These are phyloP conservation scores for Daldinia loculata DNA, from an alignment of 495 filamentous ascomycete species.

Conservation along the genomic window DNA sequence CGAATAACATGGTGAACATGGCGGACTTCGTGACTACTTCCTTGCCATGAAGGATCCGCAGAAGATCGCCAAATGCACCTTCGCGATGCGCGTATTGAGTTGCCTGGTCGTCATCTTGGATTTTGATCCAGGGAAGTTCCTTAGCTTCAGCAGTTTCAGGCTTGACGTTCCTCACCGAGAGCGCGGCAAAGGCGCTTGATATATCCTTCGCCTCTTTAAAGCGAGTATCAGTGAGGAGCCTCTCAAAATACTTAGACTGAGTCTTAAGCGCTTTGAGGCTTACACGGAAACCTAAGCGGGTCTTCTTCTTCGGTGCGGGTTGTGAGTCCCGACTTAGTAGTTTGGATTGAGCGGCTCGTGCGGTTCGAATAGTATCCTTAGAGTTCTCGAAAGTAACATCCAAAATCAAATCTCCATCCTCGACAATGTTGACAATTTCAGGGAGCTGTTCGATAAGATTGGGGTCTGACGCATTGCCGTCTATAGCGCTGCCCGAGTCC, in stretches of 20 bases:
- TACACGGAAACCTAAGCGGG: conserved; percentile 52
- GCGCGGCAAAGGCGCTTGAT: conserved; percentile 50
- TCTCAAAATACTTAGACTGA: conserved; percentile 67
- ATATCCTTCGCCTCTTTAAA: conserved; percentile 63
- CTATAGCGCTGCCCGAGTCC: conserved; percentile 31
- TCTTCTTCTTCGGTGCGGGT: conserved; percentile 45
- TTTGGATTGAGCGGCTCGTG: conserved; percentile 31
- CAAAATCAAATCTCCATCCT: conserved; percentile 64
- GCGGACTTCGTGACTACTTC: conserved; percentile 49
- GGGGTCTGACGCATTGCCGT: conserved; percentile 31
- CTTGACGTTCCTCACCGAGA: conserved; percentile 52
- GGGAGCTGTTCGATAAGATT: conserved; percentile 21
- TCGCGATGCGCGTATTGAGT: conserved; percentile 60
- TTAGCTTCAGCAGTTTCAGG: conserved; percentile 55
- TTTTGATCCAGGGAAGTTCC: conserved; percentile 62
- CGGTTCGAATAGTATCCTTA: conserved; percentile 50
- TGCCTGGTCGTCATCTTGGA: conserved; percentile 67
- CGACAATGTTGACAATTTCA: conserved; percentile 54
- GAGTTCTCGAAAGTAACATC: conserved; percentile 63
- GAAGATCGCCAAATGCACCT: conserved; percentile 62
- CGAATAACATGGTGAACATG: conserved; percentile 60
- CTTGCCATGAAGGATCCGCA: conserved; percentile 64
- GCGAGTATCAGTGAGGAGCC: conserved; percentile 58
- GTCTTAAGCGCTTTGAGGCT: conserved; percentile 50
- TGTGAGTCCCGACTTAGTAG: conserved; percentile 35